Evolutionary conservation across 2,329 filamentous ascomycete genomes (phyloP).

Genomic region (Sordariomycetes sp.): DNA sequence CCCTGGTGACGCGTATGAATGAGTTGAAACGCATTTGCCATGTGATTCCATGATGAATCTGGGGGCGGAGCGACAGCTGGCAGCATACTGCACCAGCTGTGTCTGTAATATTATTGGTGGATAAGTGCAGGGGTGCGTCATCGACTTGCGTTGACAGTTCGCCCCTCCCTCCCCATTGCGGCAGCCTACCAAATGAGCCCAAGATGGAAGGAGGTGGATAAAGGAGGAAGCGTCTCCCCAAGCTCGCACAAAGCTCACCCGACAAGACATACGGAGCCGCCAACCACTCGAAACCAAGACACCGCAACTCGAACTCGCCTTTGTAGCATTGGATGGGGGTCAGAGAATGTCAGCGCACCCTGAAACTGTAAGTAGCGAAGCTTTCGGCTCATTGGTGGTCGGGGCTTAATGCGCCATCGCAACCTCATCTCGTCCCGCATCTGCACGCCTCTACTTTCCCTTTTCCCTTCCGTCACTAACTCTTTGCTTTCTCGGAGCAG

Average conservation of each 20-base stretch:
- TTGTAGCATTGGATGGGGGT: neutral
- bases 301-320: neutral
- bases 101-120: neutral
- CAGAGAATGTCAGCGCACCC: conserved; percentile 1
- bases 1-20: neutral
- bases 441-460: neutral
- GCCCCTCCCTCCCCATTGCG: conserved; percentile 2
- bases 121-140: neutral
- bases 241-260: neutral
- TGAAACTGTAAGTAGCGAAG: conserved; percentile 3
- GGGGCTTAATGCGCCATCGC: neutral
- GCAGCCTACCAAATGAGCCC: neutral
- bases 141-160: neutral
- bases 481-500: conserved; percentile 13
- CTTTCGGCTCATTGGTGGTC: neutral
- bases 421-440: neutral
- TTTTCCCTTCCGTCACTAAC: neutral
- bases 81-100: no score
- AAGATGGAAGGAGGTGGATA: neutral
- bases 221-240: neutral
- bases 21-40: neutral
- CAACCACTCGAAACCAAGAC: neutral
- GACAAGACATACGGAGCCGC: neutral
- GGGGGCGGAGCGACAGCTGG: neutral
- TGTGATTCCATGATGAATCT: neutral